Conservation (phyloP, 2,329 filamentous ascomycete genomes). For the Mycogone perniciosa region DNA sequence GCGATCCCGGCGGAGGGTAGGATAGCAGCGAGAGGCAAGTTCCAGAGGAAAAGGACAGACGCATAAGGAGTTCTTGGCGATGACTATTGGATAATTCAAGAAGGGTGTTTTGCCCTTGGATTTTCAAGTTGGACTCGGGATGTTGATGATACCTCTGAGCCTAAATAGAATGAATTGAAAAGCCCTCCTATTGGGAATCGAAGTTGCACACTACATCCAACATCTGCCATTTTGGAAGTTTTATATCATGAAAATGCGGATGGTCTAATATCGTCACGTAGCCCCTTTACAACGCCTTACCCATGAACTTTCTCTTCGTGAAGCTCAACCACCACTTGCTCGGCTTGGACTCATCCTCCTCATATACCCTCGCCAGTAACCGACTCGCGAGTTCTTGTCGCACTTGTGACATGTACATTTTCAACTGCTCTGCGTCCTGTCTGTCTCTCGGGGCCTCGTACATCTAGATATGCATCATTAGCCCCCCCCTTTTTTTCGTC, state of each 20-base stretch:
- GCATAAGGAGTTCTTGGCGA: slow-evolving; percentile 12
- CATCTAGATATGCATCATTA: slow-evolving; percentile 43
- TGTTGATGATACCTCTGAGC: not conserved
- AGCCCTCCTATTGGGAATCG: not conserved
- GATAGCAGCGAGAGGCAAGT: slow-evolving; percentile 76
- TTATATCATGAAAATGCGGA: not conserved
- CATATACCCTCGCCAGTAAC: slow-evolving; percentile 80
- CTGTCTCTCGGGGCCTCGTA: slow-evolving; percentile 84
- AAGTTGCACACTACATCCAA: not conserved
- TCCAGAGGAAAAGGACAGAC: slow-evolving; percentile 54
- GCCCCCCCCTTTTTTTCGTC: not conserved
- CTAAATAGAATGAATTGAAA: not conserved
- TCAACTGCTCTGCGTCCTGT: slow-evolving; percentile 81
- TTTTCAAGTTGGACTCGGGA: not conserved
- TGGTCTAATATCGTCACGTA: not conserved
- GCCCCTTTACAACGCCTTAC: slow-evolving; percentile 65
- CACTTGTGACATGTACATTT: slow-evolving; percentile 87
- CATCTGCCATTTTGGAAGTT: not conserved
- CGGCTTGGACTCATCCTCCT: slow-evolving; percentile 65
- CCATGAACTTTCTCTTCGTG: slow-evolving; percentile 99
- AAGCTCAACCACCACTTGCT: slow-evolving; percentile 98
- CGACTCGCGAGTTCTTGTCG: slow-evolving; percentile 82
- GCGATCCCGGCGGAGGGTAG: slow-evolving; percentile 73
- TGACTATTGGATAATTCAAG: not conserved
- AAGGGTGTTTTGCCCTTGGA: not conserved